Conservation (phyloP, 2,329 filamentous ascomycete genomes). For the Trichoderma koningiopsis region DNA sequence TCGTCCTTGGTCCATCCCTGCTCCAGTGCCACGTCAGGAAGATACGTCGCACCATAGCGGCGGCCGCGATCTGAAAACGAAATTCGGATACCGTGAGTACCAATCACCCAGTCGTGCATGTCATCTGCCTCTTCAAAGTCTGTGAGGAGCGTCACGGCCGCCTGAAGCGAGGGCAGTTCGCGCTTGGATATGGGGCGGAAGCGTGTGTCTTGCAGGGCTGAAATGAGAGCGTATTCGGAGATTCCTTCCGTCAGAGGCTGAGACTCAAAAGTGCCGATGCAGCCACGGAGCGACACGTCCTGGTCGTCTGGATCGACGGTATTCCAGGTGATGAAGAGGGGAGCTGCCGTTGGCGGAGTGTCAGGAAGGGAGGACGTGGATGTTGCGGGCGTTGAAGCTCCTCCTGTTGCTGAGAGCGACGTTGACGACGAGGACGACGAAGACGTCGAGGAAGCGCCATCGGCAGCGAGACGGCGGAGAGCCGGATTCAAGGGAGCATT, state of each 20-base stretch:
- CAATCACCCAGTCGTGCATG: slow-evolving; percentile 82
- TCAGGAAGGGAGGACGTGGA: slow-evolving; percentile 46
- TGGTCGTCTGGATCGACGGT: slow-evolving; percentile 50
- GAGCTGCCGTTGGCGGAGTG: slow-evolving; percentile 54
- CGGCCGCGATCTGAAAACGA: slow-evolving; percentile 74
- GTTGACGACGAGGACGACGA: slow-evolving; percentile 43
- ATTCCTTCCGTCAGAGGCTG: slow-evolving; percentile 74
- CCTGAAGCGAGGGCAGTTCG: slow-evolving; percentile 62
- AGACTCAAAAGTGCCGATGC: slow-evolving; percentile 91
- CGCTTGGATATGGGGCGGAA: slow-evolving; percentile 57
- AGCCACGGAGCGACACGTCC: slow-evolving; percentile 73
- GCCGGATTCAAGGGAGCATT: slow-evolving; percentile 41
- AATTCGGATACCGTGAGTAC: slow-evolving; percentile 83
- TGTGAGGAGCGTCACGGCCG: slow-evolving; percentile 78
- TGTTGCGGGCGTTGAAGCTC: slow-evolving; percentile 50
- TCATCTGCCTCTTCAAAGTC: slow-evolving; percentile 77
- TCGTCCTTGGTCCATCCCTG: slow-evolving; percentile 96
- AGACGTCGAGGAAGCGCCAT: slow-evolving; percentile 39
- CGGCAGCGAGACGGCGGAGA: slow-evolving; percentile 45
- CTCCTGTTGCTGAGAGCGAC: slow-evolving; percentile 42
- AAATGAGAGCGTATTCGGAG: slow-evolving; percentile 78
- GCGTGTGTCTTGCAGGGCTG: slow-evolving; percentile 65
- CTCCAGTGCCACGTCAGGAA: slow-evolving; percentile 88
- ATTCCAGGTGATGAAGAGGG: slow-evolving; percentile 96
- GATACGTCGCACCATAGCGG: slow-evolving; percentile 82